Conservation (phyloP, 169 alveolate species). For the Miamiensis avidus region DNA sequence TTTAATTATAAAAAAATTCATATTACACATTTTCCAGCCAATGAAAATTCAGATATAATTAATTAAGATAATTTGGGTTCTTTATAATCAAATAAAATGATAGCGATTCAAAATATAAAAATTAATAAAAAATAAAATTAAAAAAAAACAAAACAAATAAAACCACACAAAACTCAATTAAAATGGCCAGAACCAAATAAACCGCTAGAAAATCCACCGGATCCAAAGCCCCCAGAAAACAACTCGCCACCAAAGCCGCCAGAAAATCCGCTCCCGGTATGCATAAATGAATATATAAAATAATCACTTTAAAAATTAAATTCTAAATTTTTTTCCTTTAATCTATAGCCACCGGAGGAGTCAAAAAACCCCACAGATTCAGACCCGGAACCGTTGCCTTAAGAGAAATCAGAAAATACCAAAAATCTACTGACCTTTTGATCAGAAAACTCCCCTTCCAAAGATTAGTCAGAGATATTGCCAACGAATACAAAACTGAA, state of each 20-base stretch:
- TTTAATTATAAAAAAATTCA: too few relatives aligned
- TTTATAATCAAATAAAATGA: too few relatives aligned
- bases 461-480: slow-evolving; percentile 96
- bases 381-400: slow-evolving; percentile 99
- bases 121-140: not conserved
- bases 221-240: slow-evolving; percentile 98
- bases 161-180: not conserved
- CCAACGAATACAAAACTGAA: slow-evolving; percentile 94
- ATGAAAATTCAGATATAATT: too few relatives aligned
- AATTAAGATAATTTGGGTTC: not conserved
- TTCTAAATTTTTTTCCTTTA: too few relatives aligned
- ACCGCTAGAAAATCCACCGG: slow-evolving; percentile 98
- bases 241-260: slow-evolving; percentile 98
- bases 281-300: too few relatives aligned
- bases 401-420: slow-evolving; percentile 98
- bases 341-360: slow-evolving; percentile 95
- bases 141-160: slow-evolving; percentile 5
- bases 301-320: too few relatives aligned
- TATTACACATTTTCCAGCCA: too few relatives aligned
- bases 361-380: slow-evolving; percentile 98
- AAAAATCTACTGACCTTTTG: slow-evolving; percentile 93
- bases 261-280: slow-evolving; percentile 96
- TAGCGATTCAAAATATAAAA: not conserved
- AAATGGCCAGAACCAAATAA: slow-evolving; percentile 98
- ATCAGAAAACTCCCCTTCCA: slow-evolving; percentile 97